Conservation (phyloP, 2,329 filamentous ascomycete species). For the Penicillium sp. region DNA sequence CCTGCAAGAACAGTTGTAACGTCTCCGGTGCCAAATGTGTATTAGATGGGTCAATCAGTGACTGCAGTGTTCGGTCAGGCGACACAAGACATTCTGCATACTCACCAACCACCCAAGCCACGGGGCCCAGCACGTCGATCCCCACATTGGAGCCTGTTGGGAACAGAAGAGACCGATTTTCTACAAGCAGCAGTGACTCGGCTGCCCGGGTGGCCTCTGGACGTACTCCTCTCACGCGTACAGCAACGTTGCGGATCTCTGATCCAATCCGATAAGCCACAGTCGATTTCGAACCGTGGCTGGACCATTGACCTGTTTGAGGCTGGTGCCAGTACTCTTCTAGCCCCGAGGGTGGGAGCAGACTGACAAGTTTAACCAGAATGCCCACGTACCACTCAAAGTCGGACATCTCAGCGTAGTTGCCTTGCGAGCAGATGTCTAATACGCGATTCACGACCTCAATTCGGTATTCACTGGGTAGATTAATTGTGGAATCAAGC, state of each 20-base stretch:
- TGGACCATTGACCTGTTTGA: slow-evolving; percentile 5
- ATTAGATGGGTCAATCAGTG: slow-evolving; percentile 67
- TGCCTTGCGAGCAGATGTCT: slow-evolving; percentile 84
- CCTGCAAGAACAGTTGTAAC: slow-evolving; percentile 78
- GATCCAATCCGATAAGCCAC: slow-evolving; percentile 62
- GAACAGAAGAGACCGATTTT: slow-evolving; percentile 59
- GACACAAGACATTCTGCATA: slow-evolving; percentile 70
- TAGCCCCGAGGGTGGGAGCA: slow-evolving; percentile 41
- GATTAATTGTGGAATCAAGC: slow-evolving; percentile 48
- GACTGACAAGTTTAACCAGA: slow-evolving; percentile 76
- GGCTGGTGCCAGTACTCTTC: slow-evolving; percentile 22
- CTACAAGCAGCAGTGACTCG: slow-evolving; percentile 65
- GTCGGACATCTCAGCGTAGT: slow-evolving; percentile 79
- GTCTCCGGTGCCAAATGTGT: slow-evolving; percentile 60
- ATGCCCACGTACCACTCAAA: slow-evolving; percentile 98
- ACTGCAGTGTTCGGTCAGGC: slow-evolving; percentile 69
- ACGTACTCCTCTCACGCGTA: slow-evolving; percentile 83
- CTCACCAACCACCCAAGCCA: slow-evolving; percentile 86
- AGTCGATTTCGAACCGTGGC: slow-evolving; percentile 15
- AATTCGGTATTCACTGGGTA: slow-evolving; percentile 82
- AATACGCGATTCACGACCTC: slow-evolving; percentile 81
- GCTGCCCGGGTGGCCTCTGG: slow-evolving; percentile 78
- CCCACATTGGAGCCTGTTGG: slow-evolving; percentile 51
- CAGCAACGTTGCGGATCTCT: slow-evolving; percentile 85
- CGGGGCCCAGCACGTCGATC: slow-evolving; percentile 67